Percentiles rank a stretch among this genome's conserved stretches.
Evolutionary conservation across 1,284 basidiomycete species (phyloP).

Genomic region (Coniophora puteana): DNA sequence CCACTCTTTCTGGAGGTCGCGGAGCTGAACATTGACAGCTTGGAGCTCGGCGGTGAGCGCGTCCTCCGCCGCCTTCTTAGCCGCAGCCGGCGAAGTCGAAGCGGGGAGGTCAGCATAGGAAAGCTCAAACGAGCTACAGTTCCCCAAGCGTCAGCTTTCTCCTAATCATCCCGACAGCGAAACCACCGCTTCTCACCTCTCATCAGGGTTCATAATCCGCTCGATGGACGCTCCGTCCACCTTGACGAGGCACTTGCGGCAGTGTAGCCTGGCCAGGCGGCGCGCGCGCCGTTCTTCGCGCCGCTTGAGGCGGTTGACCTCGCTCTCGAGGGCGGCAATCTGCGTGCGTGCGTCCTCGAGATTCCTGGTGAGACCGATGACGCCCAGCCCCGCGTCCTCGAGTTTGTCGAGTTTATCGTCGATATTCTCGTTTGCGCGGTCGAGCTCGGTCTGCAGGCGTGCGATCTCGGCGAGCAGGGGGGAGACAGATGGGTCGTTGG

Average conservation of each 20-base stretch:
- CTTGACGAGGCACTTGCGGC: conserved; percentile 62
- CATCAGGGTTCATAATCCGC: conserved; percentile 41
- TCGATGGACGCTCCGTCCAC: conserved; percentile 47
- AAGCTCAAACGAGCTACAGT: conserved; percentile 47
- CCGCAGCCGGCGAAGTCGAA: conserved; percentile 62
- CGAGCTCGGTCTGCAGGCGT: conserved; percentile 67
- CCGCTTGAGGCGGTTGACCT: conserved; percentile 57
- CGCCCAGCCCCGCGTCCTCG: conserved; percentile 71
- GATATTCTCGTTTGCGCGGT: conserved; percentile 74
- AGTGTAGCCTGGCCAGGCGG: conserved; percentile 55
- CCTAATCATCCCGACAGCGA: neutral
- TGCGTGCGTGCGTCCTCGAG: conserved; percentile 64
- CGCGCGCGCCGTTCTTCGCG: conserved; percentile 60
- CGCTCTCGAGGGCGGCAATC: conserved; percentile 59
- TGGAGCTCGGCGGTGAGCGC: conserved; percentile 53
- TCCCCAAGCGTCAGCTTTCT: conserved; percentile 4
- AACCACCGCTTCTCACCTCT: conserved; percentile 44
- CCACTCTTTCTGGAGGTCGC: conserved; percentile 62
- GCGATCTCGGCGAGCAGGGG: conserved; percentile 63
- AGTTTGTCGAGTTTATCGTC: conserved; percentile 83
- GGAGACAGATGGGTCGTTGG: conserved; percentile 46
- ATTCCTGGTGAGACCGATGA: conserved; percentile 63
- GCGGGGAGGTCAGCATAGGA: conserved; percentile 43
- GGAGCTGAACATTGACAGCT: conserved; percentile 58
- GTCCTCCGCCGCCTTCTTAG: conserved; percentile 57